These are phyloP conservation scores for Ogataea minuta DNA, from an alignment of 805 yeast species.

Conservation along the genomic window DNA sequence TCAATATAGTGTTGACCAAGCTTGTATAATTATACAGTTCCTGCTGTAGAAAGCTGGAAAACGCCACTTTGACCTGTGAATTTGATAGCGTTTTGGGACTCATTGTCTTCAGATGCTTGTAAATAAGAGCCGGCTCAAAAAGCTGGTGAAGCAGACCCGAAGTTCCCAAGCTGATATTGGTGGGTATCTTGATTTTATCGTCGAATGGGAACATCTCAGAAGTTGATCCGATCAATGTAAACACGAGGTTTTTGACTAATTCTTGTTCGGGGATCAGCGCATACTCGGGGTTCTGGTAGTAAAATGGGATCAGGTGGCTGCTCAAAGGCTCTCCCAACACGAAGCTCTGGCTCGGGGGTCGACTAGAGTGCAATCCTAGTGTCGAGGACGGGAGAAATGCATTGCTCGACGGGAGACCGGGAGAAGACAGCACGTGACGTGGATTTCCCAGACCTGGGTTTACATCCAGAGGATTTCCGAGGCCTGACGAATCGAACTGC, in stretches of 20 bases:
- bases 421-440: conserved; percentile 11
- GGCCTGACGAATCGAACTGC: conserved; percentile 5
- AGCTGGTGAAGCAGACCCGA: conserved; percentile 54
- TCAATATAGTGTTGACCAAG: conserved; percentile 37
- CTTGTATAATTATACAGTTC: conserved; percentile 37
- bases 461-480: conserved; percentile 9
- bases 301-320: conserved; percentile 32
- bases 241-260: conserved; percentile 48
- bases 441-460: conserved; percentile 12
- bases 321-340: conserved; percentile 27
- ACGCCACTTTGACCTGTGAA: conserved; percentile 64
- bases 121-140: conserved; percentile 73
- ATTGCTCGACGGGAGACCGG: conserved; percentile 7
- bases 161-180: conserved; percentile 51
- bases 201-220: conserved; percentile 52
- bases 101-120: conserved; percentile 41
- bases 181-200: conserved; percentile 45
- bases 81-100: conserved; percentile 23
- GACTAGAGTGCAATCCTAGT: conserved; percentile 3
- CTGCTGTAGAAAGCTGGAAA: conserved; percentile 45
- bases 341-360: conserved; percentile 13
- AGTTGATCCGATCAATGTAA: conserved; percentile 60
- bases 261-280: conserved; percentile 38
- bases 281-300: conserved; percentile 29
- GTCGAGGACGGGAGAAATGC: conserved; percentile 4